Evolutionary conservation across 192 early-diverging fungal species (phyloP).

Genomic region (Umbelopsis isabellina): DNA sequence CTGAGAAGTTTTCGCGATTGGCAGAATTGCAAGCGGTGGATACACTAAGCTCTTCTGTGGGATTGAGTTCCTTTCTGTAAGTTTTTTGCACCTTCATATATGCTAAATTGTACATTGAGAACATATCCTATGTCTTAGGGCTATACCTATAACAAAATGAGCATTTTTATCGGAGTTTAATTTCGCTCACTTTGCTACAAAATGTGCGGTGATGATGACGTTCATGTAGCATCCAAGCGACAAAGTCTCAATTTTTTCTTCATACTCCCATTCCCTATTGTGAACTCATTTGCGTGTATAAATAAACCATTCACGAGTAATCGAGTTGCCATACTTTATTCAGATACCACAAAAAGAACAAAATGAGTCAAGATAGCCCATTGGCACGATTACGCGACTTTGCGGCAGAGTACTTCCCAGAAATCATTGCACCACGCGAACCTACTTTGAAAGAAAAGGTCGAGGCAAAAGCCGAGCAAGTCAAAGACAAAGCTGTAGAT

Average conservation of each 20-base stretch:
- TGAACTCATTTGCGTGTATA: neutral
- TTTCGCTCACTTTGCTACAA: neutral
- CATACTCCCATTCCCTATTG: neutral
- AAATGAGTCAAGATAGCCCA: neutral
- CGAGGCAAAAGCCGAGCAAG: neutral
- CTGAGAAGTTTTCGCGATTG: no score
- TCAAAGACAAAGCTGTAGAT: conserved; percentile 1
- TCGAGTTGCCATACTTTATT: neutral
- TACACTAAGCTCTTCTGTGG: no score
- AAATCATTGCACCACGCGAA: conserved; percentile 1
- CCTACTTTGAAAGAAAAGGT: conserved; percentile 3
- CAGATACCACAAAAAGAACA: neutral
- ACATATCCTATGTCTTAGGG: no score
- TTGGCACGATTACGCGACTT: conserved; percentile 3
- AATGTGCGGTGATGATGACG: conserved; percentile 18
- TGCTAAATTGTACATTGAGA: no score
- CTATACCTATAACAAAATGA: no score
- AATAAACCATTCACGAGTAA: neutral
- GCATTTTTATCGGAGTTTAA: conserved; percentile 14
- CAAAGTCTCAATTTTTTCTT: neutral
- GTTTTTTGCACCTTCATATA: no score
- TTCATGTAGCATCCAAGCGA: neutral
- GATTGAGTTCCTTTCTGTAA: no score
- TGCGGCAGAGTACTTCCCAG: conserved; percentile 4
- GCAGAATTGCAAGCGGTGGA: no score